phyloP scores from a whole-genome alignment of 2,329 filamentous ascomycete species.

The Colletotrichum incanum region DNA sequence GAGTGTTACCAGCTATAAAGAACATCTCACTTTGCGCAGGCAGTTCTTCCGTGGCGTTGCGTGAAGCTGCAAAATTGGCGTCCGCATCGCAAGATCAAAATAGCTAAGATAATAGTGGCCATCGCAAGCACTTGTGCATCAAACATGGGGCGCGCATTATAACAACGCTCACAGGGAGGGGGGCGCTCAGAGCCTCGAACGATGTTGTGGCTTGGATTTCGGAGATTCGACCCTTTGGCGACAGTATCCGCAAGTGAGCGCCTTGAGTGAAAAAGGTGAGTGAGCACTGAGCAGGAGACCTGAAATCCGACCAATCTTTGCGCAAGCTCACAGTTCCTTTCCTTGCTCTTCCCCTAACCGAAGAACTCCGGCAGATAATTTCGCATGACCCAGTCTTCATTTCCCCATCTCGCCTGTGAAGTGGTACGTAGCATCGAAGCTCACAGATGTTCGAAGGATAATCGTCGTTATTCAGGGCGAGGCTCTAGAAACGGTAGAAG shows the following conservation, averaged over 20 bases:
- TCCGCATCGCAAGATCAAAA: conserved; percentile 13
- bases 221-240: conserved; percentile 38
- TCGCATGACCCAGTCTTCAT: conserved; percentile 27
- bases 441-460: background rate
- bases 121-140: conserved; percentile 21
- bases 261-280: background rate
- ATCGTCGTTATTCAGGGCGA: background rate
- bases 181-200: conserved; percentile 35
- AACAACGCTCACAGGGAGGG: conserved; percentile 11
- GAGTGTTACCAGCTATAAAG: background rate
- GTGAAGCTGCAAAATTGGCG: background rate
- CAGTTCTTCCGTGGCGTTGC: background rate
- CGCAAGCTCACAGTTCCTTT: background rate
- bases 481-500: background rate
- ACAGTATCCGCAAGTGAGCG: background rate
- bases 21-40: background rate
- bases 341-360: background rate
- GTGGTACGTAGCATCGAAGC: background rate
- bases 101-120: conserved; percentile 22
- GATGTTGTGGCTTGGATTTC: conserved; percentile 18
- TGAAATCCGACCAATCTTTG: too few species aligned
- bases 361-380: conserved; percentile 5
- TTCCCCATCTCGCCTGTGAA: conserved; percentile 23
- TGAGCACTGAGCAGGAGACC: background rate
- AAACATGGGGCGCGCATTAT: conserved; percentile 33